phyloP scores from a whole-genome alignment of 176 grass and related monocot genomes.

The Hordeum vulgare region MorexV3_pseudomolecules_assembly NC_058519.1:194925393-194925892 shows the following conservation, averaged over 20 bases:
- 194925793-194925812: not conserved
- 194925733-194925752: not conserved
- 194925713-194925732: too few relatives aligned
- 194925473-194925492: too few relatives aligned
- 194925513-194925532: too few relatives aligned
- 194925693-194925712: not conserved
- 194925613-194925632: not conserved
- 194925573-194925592: not conserved
- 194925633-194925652: not conserved
- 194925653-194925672: not conserved
- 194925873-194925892: not conserved
- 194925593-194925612: not conserved
- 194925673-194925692: not conserved
- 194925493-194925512: too few relatives aligned
- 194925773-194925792: not conserved
- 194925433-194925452: too few relatives aligned
- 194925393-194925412: too few relatives aligned
- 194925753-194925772: not conserved
- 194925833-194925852: not conserved
- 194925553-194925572: too few relatives aligned
- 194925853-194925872: not conserved
- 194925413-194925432: too few relatives aligned
- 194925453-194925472: too few relatives aligned
- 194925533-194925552: too few relatives aligned
- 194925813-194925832: not conserved